Base-by-base conservation (phyloP, 2,329 filamentous ascomycete species). In the Pseudonectria buxi region DNA sequence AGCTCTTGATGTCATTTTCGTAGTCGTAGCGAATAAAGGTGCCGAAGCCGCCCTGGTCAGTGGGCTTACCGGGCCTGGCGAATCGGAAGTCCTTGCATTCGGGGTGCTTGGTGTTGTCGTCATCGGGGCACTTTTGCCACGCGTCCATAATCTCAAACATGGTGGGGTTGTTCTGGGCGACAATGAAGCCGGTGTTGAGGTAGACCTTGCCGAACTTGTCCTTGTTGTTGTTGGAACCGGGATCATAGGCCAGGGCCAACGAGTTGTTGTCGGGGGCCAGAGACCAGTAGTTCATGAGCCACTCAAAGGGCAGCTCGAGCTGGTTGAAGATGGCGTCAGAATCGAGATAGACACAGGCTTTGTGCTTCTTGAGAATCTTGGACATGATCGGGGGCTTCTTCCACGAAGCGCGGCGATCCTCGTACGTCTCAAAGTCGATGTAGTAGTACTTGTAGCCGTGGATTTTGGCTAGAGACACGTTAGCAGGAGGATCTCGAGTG, bases 121-220 rank as follows among this genome's bases (percentile, higher is more conserved):
- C 63, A 28, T 63, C 53, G 16, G 65, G 57, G 43, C 65, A 68
- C 32, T 52, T 53, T 24, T 59, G 57, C 71, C 71, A 74, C 29
- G 66, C 67, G 39, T 67, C 61, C 26, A 74, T 57, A 25, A 74
- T 69, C 24, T 67, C 58, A 43, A 64, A 63, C 1, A 68, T 69
- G 43, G 62, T 63, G 12, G 60, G 51, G 45, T 68, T 68, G 51
- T 71, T 71, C 54, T 74, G 70, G 4, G 69, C 63, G 26, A 74
- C 55, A 51, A 74, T 71, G 58, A 74, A 73, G 13, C 70, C 70
- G 2, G 70, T 71, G 57, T 74, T 74, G 47, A 65, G 59, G 59
- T 63, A 68, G 45, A 58, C 46, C 36, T 59, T 62, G 39, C 56
- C 58, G 15, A 56, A 60, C 44, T 56, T 51, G 47, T 68, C 65